Evolutionary conservation across 495 filamentous ascomycete genomes (phyloP), one percentile per base, ranked within the genome.

Genomic region (Aspergillus sclerotiicarbonarius): DNA sequence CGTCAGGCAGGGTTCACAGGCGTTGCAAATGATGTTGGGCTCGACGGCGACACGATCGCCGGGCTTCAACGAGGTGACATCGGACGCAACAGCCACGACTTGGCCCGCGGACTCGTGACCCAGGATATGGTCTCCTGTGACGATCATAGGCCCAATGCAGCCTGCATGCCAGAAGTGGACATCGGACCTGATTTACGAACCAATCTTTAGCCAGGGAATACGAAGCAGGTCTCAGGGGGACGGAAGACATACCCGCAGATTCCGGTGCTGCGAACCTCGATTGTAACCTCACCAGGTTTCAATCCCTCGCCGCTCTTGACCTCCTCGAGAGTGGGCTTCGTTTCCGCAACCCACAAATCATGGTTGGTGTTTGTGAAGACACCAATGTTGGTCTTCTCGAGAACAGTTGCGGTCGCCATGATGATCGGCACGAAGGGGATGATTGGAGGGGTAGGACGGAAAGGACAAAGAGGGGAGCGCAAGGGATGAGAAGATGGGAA

Each of bases 141-240:
- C 91, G 60, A 96, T 87, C 92, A 96, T 97, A 53, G 92, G 92
- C 13, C 92, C 92, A 67, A 97, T 96, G 74, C 87, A 89, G 60
- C 91, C 91, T 33, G 87, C 88, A 69, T 92, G 91, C 92, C 91
- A 96, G 81, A 97, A 97, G 76, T 96, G 92, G 30, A 97, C 86
- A 73, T 96, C 92, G 53, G 91, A 95, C 47, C 90, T 95, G 66
- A 25, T 20, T 4, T 32, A 55, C 18, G 18, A 51, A 13, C 45
- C 25, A 51, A 44, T 55, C 16, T 49, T 67, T 48, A 63, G 58
- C 32, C 20, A 15, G 44, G 39, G 37, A 51, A 58, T 35, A 33
- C 37, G 15, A 32, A 52, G 10, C 10, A 32, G 12, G 50, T 29
- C 21, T 39, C 35, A 43, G 53, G 41, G 32, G 18, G 19, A 37